A percentile compares a stretch with the other conserved stretches of the same genome.
Conservation (phyloP, 2,329 filamentous ascomycete species). For the Huntiella decipiens region DNA sequence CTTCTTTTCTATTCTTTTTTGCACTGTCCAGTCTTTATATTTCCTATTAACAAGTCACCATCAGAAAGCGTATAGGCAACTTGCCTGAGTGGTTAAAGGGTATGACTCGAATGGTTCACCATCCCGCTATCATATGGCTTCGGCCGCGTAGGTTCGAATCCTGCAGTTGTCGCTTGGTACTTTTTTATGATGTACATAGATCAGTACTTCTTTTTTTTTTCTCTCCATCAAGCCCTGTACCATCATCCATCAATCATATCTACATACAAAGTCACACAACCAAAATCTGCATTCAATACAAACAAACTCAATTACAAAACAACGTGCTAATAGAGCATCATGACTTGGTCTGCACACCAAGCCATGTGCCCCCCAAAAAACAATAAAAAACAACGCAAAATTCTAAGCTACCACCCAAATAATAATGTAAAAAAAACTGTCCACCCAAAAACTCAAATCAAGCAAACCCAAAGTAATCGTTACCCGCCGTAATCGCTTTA, state of each 20-base stretch:
- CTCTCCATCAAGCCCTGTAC: neutral
- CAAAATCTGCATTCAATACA: neutral
- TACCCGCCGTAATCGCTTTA: slow-evolving; percentile 93
- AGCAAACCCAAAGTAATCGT: slow-evolving; percentile 94
- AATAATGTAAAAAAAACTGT: neutral
- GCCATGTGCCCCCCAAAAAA: neutral
- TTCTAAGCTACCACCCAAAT: slow-evolving; percentile 1
- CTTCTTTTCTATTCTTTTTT: too few species aligned
- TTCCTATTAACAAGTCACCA: neutral
- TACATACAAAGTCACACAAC: too few species aligned
- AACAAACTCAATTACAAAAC: neutral
- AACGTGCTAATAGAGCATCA: neutral
- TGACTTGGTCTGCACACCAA: slow-evolving; percentile 6
- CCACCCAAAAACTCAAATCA: slow-evolving; percentile 28
- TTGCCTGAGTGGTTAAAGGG: slow-evolving; percentile 11
- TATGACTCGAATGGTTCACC: slow-evolving; percentile 10
- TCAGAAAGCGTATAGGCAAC: slow-evolving; percentile 2
- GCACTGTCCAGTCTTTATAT: too few species aligned
- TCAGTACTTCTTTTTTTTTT: neutral
- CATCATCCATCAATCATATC: too few species aligned
- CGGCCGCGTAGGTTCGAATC: slow-evolving; percentile 10
- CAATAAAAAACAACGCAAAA: neutral
- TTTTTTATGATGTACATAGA: neutral
- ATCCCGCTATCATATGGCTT: slow-evolving; percentile 10
- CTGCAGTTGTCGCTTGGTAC: slow-evolving; percentile 6